phyloP scores from a whole-genome alignment of 2,329 filamentous ascomycete species.

The Coniochaeta hoffmannii region DNA sequence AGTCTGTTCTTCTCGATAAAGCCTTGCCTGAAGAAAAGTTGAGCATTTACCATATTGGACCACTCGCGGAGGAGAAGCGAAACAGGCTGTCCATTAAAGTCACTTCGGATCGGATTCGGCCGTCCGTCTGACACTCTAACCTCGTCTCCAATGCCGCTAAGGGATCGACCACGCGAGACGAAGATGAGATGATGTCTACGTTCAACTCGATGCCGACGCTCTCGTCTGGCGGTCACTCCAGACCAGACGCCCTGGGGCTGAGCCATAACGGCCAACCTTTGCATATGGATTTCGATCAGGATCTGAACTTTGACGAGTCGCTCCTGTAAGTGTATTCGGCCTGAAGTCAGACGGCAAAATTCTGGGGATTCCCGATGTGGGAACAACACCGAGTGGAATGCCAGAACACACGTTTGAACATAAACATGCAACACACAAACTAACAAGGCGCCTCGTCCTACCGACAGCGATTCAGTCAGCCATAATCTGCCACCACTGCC shows the following conservation, averaged over 20 bases:
- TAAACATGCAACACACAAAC: background rate
- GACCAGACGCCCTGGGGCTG: constrained; percentile 39
- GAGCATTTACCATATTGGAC: background rate
- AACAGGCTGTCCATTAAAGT: background rate
- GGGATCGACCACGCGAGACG: constrained; percentile 8
- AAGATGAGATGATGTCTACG: constrained; percentile 46
- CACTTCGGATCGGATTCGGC: background rate
- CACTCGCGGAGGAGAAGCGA: background rate
- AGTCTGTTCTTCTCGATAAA: background rate
- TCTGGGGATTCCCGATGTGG: background rate
- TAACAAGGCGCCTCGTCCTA: background rate
- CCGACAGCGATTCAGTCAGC: constrained; percentile 33
- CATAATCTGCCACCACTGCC: constrained; percentile 35
- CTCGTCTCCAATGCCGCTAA: constrained; percentile 9
- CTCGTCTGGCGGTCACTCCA: constrained; percentile 31
- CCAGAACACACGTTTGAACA: background rate
- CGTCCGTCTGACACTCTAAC: constrained; percentile 3
- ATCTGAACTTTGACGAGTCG: constrained; percentile 48
- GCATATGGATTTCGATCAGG: constrained; percentile 45
- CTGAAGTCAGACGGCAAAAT: background rate
- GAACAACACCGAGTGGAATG: background rate
- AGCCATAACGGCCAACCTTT: constrained; percentile 30
- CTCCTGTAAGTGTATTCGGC: constrained; percentile 38
- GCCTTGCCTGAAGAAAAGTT: background rate
- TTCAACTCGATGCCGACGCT: constrained; percentile 50